Evolutionary conservation across 2,329 filamentous ascomycete genomes (phyloP).

Genomic region (Phyllachora maydis): DNA sequence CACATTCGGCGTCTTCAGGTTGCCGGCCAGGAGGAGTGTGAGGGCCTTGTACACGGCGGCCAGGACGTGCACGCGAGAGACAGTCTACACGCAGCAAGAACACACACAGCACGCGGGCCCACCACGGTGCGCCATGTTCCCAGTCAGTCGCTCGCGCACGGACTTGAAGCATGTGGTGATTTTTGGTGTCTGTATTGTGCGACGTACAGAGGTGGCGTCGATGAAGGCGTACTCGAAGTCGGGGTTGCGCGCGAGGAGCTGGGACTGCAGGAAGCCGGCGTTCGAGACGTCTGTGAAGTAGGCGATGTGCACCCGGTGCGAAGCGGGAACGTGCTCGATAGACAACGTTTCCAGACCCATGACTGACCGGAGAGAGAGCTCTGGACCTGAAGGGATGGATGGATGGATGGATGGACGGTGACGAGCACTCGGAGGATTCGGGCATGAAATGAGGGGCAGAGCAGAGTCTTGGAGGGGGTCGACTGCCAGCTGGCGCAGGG

Average conservation of each 20-base stretch:
- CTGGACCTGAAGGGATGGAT: background rate
- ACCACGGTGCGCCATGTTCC: no score
- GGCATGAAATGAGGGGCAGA: no score
- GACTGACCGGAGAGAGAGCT: background rate
- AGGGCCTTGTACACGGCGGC: constrained; percentile 63
- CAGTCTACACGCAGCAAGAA: no score
- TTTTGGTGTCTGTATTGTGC: no score
- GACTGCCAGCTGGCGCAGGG: no score
- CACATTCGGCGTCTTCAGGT: constrained; percentile 62
- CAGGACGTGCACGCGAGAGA: constrained; percentile 53
- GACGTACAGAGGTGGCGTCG: constrained; percentile 61
- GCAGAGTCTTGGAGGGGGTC: no score
- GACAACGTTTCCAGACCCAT: constrained; percentile 38
- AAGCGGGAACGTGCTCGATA: constrained; percentile 55
- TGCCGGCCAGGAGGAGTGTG: constrained; percentile 36
- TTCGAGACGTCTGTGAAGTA: constrained; percentile 65
- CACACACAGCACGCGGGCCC: no score
- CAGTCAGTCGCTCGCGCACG: no score
- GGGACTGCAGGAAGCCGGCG: constrained; percentile 54
- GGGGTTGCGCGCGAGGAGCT: constrained; percentile 66
- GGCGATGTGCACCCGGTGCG: constrained; percentile 48
- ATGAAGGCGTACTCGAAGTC: constrained; percentile 89
- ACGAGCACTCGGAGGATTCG: background rate
- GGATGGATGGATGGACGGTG: constrained; percentile 1
- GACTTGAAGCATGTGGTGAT: background rate